Conservation (phyloP, 116 monocot species). For the Zostera marina region DNA sequence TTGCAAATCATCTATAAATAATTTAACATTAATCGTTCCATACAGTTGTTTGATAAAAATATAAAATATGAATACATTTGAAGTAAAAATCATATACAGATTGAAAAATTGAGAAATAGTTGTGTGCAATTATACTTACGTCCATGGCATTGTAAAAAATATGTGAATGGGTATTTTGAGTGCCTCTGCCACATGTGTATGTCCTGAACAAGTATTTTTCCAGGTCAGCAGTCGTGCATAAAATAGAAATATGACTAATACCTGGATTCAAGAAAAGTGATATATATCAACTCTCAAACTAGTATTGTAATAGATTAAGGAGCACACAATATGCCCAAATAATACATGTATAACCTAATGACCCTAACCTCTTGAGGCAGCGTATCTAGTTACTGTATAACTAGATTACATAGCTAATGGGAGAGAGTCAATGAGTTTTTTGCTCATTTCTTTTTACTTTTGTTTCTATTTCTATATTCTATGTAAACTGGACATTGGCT, state of each 20-base stretch:
- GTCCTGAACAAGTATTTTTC: slow-evolving; percentile 72
- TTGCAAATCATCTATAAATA: too few relatives aligned
- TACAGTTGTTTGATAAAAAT: not conserved
- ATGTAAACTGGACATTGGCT: too few relatives aligned
- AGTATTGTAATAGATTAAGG: not conserved
- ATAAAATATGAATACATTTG: not conserved
- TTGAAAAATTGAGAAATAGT: not conserved
- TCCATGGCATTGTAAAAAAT: slow-evolving; percentile 99
- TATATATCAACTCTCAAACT: not conserved
- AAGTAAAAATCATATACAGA: not conserved
- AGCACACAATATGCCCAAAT: too few relatives aligned
- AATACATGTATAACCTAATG: slow-evolving; percentile 1
- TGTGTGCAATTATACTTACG: slow-evolving; percentile 32
- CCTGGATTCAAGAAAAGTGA: slow-evolving; percentile 13
- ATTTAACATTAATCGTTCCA: too few relatives aligned
- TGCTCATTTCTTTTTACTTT: too few relatives aligned
- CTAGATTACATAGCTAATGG: too few relatives aligned
- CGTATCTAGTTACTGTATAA: too few relatives aligned
- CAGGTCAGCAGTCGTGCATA: slow-evolving; percentile 25
- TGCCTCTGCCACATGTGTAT: slow-evolving; percentile 98
- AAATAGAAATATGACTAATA: slow-evolving; percentile 21
- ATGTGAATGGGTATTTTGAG: slow-evolving; percentile 95
- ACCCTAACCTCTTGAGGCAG: too few relatives aligned
- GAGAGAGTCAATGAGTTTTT: too few relatives aligned
- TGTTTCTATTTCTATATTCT: too few relatives aligned